phyloP scores from a whole-genome alignment of 371 early-diverging fungal genomes.

The Choanephora cucurbitarum region DNA sequence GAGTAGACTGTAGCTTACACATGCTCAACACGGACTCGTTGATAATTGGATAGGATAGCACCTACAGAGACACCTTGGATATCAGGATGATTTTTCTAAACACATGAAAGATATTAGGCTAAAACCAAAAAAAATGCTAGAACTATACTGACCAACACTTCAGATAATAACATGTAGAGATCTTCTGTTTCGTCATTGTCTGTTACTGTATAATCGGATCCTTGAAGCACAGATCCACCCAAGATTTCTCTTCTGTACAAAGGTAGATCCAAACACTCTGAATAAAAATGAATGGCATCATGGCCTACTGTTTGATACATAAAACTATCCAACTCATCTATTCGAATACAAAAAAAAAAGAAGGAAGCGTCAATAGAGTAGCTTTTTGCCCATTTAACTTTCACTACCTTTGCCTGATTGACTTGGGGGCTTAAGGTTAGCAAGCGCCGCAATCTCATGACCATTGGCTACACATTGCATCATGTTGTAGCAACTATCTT shows the following conservation, averaged over 20 bases:
- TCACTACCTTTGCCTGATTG: slow-evolving; percentile 61
- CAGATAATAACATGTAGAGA: slow-evolving; percentile 74
- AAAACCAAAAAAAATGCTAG: background rate
- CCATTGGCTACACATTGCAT: slow-evolving; percentile 95
- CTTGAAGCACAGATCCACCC: slow-evolving; percentile 73
- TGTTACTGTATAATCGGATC: slow-evolving; percentile 65
- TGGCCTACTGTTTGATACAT: slow-evolving; percentile 99
- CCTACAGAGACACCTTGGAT: slow-evolving; percentile 95
- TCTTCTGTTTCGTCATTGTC: slow-evolving; percentile 97
- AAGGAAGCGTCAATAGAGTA: background rate
- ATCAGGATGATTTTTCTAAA: slow-evolving; percentile 68
- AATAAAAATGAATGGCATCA: slow-evolving; percentile 83
- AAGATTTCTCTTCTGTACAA: slow-evolving; percentile 80
- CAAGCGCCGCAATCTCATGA: slow-evolving; percentile 92
- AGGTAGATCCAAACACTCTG: slow-evolving; percentile 91
- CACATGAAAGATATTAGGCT: background rate
- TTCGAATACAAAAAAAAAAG: background rate
- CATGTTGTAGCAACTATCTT: slow-evolving; percentile 98
- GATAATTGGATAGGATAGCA: slow-evolving; percentile 98
- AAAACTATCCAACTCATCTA: slow-evolving; percentile 95
- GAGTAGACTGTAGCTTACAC: slow-evolving; percentile 63
- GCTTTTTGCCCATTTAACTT: background rate
- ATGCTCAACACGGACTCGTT: slow-evolving; percentile 95
- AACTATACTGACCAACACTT: slow-evolving; percentile 72
- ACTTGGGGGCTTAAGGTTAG: slow-evolving; percentile 88